Evolutionary conservation across 2,329 filamentous ascomycete genomes (phyloP), one percentile per base, ranked within the genome.

Genomic region (Botrytis sinoallii): DNA sequence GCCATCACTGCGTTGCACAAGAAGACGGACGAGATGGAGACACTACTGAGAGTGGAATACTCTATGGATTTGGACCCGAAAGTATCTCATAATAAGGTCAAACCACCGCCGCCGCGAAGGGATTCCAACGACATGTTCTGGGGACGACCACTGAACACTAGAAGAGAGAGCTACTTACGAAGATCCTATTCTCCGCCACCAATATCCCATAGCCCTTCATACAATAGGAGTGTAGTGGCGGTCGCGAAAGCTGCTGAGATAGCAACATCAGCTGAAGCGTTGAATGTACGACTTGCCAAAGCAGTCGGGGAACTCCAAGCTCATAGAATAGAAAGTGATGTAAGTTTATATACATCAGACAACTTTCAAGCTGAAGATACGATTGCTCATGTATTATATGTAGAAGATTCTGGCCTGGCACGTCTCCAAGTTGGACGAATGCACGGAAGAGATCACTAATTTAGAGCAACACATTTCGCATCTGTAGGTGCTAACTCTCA

Each of bases 321-420:
- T 57, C 84, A 89, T 57, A 87, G 87, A 75, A 87, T 90, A 79
- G 89, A 91, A 81, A 86, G 87, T 61, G 86, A 89, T 80, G 88
- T 86, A 81, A 82, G 84, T 73, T 61, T 57, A 57, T 52, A 69
- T 69, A 29, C 35, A 69, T 42, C 25, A 40, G 48, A 48, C 9
- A 38, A 46, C 22, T 35, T n/a, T 57, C 10, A 64, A 40, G 66
- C 29, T 20, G 25, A 60, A 44, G 60, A 29, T 70, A 20, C 32
- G n/a, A 25, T 59, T 66, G 42, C 22, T 67, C 60, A 46, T 25
- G 44, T 32, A 20, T 60, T 76, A 74, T 63, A 76, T 64, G 42
- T 77, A 89, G 84, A 88, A 91, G 76, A 90, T 92, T 73, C 89
- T 91, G 78, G 85, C 85, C 38, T 81, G 91, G 46, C 86, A 91